Conservation (phyloP, 2,329 filamentous ascomycete species). For the Sporothrix brunneoviolacea region DNA sequence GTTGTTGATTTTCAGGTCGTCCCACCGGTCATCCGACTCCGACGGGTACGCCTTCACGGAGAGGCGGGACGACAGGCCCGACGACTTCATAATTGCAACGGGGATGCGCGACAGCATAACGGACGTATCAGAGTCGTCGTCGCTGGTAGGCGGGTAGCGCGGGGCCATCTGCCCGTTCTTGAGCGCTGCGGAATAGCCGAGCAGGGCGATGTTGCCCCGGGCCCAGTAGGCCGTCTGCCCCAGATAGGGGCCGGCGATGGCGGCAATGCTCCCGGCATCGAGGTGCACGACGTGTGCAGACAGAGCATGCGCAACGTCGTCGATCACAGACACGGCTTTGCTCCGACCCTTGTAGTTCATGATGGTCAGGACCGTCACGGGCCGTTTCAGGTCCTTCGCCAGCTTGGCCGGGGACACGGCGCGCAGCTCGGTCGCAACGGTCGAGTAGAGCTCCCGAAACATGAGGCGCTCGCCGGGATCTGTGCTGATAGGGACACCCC, state of each 20-base stretch:
- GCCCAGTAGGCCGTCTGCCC: slow-evolving; percentile 49
- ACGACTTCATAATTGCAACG: slow-evolving; percentile 14
- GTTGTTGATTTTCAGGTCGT: slow-evolving; percentile 53
- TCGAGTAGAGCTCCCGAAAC: slow-evolving; percentile 27
- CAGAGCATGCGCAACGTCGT: slow-evolving; percentile 32
- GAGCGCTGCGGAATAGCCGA: slow-evolving; percentile 51
- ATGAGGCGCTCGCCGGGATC: slow-evolving; percentile 21
- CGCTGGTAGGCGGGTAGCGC: slow-evolving; percentile 33
- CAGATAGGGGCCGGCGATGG: slow-evolving; percentile 62
- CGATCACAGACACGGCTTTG: slow-evolving; percentile 23
- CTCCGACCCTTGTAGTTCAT: slow-evolving; percentile 28
- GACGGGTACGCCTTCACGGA: slow-evolving; percentile 21
- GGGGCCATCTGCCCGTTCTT: slow-evolving; percentile 42
- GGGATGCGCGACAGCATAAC: slow-evolving; percentile 21
- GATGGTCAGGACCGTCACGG: slow-evolving; percentile 30
- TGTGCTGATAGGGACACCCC: background rate
- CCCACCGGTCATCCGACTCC: slow-evolving; percentile 46
- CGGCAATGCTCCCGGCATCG: slow-evolving; percentile 62
- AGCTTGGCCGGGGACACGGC: slow-evolving; percentile 19
- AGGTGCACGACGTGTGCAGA: slow-evolving; percentile 62
- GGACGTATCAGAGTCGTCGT: slow-evolving; percentile 27
- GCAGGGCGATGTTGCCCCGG: slow-evolving; percentile 43
- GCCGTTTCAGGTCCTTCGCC: slow-evolving; percentile 24
- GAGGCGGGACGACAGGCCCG: slow-evolving; percentile 7
- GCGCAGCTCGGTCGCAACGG: slow-evolving; percentile 27